Conservation (phyloP, 495 filamentous ascomycete genomes). For the Aspergillus carlsbadensis region DNA sequence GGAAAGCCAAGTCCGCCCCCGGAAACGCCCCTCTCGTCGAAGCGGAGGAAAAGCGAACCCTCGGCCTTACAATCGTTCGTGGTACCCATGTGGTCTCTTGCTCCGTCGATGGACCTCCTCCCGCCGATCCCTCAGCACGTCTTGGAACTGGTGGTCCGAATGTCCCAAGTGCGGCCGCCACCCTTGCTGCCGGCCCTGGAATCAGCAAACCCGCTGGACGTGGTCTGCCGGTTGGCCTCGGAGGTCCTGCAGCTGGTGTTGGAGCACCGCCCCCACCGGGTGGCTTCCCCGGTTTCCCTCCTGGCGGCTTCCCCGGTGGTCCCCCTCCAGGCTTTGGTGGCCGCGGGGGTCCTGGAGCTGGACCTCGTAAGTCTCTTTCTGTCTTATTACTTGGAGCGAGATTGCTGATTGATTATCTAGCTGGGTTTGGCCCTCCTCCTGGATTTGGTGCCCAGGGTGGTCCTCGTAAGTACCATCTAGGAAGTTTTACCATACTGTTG, state of each 20-base stretch:
- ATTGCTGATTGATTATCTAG: slow-evolving; percentile 27
- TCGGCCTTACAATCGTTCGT: slow-evolving; percentile 92
- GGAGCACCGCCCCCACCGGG: slow-evolving; percentile 71
- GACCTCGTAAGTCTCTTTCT: slow-evolving; percentile 56
- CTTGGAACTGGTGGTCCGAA: slow-evolving; percentile 74
- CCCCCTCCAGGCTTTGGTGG: slow-evolving; percentile 77
- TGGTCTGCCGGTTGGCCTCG: slow-evolving; percentile 82
- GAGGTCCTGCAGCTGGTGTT: slow-evolving; percentile 87
- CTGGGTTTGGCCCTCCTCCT: slow-evolving; percentile 62
- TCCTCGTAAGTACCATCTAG: slow-evolving; percentile 51
- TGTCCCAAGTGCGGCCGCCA: slow-evolving; percentile 59
- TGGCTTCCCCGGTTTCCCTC: slow-evolving; percentile 57
- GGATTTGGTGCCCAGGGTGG: slow-evolving; percentile 59
- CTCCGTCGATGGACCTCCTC: slow-evolving; percentile 95
- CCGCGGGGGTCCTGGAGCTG: slow-evolving; percentile 63
- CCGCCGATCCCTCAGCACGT: slow-evolving; percentile 87
- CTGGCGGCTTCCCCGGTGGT: slow-evolving; percentile 65
- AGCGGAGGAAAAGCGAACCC: slow-evolving; percentile 92
- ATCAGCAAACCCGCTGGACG: slow-evolving; percentile 90
- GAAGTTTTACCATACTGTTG: slow-evolving; percentile 1
- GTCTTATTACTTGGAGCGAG: background rate
- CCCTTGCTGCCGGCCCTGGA: slow-evolving; percentile 80
- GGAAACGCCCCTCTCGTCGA: slow-evolving; percentile 65
- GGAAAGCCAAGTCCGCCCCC: slow-evolving; percentile 73
- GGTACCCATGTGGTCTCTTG: slow-evolving; percentile 91